Evolutionary conservation across 305 asterid species (phyloP).

Genomic region (Fraxinus platypoda): DNA sequence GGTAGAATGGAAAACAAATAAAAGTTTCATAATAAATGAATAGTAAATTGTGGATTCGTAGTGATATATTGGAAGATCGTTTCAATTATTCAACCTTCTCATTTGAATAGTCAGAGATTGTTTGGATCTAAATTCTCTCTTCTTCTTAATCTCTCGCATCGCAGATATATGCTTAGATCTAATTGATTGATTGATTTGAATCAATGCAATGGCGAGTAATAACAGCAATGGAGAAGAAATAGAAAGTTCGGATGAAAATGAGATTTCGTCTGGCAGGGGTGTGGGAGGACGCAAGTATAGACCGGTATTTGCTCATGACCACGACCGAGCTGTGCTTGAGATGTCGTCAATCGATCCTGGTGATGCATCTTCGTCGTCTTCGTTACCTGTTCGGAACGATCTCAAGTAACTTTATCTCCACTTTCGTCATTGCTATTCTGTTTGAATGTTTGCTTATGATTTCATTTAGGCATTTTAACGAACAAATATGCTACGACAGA

Average conservation of each 20-base stretch:
- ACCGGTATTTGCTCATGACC: conserved; percentile 84
- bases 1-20: too few species aligned
- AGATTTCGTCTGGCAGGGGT: conserved; percentile 53
- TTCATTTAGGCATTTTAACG: background rate
- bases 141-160: conserved; percentile 19
- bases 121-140: conserved; percentile 41
- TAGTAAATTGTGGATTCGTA: too few species aligned
- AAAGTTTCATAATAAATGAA: too few species aligned
- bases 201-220: conserved; percentile 52
- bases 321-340: conserved; percentile 81
- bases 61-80: background rate
- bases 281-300: conserved; percentile 73
- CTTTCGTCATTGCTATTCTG: conserved; percentile 4
- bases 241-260: conserved; percentile 60
- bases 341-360: conserved; percentile 74
- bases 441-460: conserved; percentile 14
- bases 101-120: conserved; percentile 33
- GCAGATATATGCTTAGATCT: conserved; percentile 28
- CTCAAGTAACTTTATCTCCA: conserved; percentile 44
- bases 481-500: background rate
- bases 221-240: conserved; percentile 51
- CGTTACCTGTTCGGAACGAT: conserved; percentile 34
- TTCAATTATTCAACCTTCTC: conserved; percentile 21
- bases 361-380: conserved; percentile 49
- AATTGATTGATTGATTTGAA: conserved; percentile 15